Base-by-base conservation (phyloP, 225 moss, liverwort and hornwort genomes). In the Marchantia paleacea region DNA sequence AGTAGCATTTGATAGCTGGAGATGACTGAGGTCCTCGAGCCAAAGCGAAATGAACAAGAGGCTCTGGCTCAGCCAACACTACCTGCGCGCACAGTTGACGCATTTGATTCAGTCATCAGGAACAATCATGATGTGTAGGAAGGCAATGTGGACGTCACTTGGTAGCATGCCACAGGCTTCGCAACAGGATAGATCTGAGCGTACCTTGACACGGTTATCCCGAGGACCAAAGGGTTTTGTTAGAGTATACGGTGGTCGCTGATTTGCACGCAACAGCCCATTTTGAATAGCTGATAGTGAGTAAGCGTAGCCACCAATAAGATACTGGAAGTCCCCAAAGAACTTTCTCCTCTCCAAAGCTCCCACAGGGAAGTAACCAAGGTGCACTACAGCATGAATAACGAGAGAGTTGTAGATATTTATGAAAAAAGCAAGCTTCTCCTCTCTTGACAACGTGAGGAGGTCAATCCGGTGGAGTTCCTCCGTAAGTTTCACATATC, bases 1-100 rank as follows among this genome's bases (percentile, higher is more conserved):
- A 83, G 67, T 79, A 83, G 66, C 83, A 83, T 75, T 75, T 79
- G 20, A 83, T 66, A 62, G 83, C 78, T 78, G 83, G 83, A 75
- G 72, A 71, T 73, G 83, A 83, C 78, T 78, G 83, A 15, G 83
- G 74, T 66, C 83, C 83, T 25, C 79, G 72, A 12, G 78, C 83
- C 11, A 83, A 63, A 30, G 72, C 83, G 52, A 83, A 79, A 50
- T 83, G 83, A 50, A 83, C 79, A 24, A 83, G 78, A 47, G 83
- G 79, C 52, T 83, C 83, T 15, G 72, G 53, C 66, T 79, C 83
- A 52, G 65, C 29, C 66, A 83, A 67, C 22, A 78, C 83, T 62
- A 68, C 74, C 83, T 78, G 78, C 73, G 22, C 10, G 78, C 73
- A 15, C 10, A 69, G 20, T 50, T 0, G 58, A 77, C 39, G 12